Base-by-base conservation (phyloP, 2,329 filamentous ascomycete genomes). In the Aspergillus fructus region DNA sequence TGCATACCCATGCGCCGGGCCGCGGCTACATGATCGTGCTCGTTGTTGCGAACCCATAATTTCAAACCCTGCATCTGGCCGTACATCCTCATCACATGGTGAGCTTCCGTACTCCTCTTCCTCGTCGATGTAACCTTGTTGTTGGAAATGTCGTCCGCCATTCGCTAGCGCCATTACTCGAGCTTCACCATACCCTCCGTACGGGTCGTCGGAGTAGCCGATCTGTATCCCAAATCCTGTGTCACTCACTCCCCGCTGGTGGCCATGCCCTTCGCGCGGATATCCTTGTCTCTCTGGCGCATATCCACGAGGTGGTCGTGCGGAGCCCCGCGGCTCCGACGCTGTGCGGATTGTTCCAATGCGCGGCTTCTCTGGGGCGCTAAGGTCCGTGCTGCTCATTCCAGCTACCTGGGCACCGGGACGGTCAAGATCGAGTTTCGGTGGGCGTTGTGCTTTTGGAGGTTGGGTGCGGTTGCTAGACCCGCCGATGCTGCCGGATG, bases 1-100 rank as follows among this genome's bases (percentile, higher is more conserved):
- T 5, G 73, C 73, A 21, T 63, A 67, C 19, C 62, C 67, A 12
- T 62, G 70, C 41, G 62, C 71, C 11, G 72, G 64, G 33, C 62
- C 59, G 15, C 65, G 65, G 27, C 61, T 52, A 11, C 66, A 67
- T 55, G 62, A 69, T 21, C 80, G 60, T n/a, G 67, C 64, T 5
- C 64, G 65, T 12, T 64, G 63, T 40, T 64, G 64, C 48, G 78
- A 75, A 66, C 83, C 85, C 34, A 93, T 78, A 80, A 93, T 91
- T 69, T 96, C 91, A 60, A 93, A 93, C 21, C 91, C 89, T 17
- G 91, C 58, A 87, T 61, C 94, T 88, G 91, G 55, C 1, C 24
- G 34, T 84, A 1, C 85, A 88, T 82, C 82, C 49, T 86, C 85
- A 59, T 90, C 87, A 64, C 89, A 88, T 55, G 89, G 86, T 53